Percentiles rank a stretch among this genome's conserved stretches.
Conservation (phyloP, 495 filamentous ascomycete species). For the Pseudevernia furfuracea region DNA sequence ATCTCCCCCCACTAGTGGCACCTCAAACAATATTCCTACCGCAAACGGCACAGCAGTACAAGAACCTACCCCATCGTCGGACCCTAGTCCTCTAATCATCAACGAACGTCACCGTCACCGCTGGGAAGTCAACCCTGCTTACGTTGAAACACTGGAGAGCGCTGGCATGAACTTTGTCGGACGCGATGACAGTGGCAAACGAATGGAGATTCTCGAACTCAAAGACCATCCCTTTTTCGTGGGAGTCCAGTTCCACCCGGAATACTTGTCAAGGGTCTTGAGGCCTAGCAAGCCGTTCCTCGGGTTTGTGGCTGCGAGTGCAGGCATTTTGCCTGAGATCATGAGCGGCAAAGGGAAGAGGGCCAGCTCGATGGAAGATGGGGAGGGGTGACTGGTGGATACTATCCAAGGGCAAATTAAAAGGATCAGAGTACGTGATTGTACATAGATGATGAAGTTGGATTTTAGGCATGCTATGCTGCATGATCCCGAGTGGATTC, state of each 20-base stretch:
- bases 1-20: not conserved
- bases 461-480: not conserved
- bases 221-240: slow-evolving; percentile 88
- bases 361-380: not conserved
- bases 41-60: slow-evolving; percentile 16
- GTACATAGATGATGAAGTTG: not conserved
- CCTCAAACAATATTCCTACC: slow-evolving; percentile 6
- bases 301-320: slow-evolving; percentile 75
- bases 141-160: slow-evolving; percentile 33
- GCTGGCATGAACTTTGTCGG: slow-evolving; percentile 45
- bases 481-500: not conserved
- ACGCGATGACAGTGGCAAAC: slow-evolving; percentile 72
- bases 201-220: slow-evolving; percentile 89
- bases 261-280: slow-evolving; percentile 68
- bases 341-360: slow-evolving; percentile 17
- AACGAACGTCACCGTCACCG: slow-evolving; percentile 44
- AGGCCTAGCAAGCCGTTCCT: slow-evolving; percentile 71
- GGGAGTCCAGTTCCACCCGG: slow-evolving; percentile 83
- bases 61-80: not conserved
- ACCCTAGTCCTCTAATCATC: slow-evolving; percentile 30
- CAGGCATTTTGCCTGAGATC: slow-evolving; percentile 52
- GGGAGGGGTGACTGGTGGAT: not conserved
- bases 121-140: slow-evolving; percentile 42
- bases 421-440: not conserved
- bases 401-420: no score